Conservation (phyloP, 306 rosid genomes). For the Prosopis cineraria region DNA sequence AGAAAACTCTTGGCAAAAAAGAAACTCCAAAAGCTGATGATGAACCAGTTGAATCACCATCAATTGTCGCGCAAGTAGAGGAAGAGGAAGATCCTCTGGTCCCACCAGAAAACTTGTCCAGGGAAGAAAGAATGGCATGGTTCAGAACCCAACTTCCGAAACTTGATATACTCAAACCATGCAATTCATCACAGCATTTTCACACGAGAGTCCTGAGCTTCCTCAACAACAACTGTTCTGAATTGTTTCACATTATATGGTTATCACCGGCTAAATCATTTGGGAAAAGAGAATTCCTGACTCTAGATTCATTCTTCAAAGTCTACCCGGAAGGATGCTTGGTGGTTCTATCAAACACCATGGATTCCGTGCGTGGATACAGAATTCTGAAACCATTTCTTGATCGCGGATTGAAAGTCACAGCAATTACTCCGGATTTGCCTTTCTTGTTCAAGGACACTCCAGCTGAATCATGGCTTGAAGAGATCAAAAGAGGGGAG, state of each 20-base stretch:
- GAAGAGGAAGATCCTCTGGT: background rate
- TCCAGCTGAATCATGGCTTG: conserved; percentile 7
- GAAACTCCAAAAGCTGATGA: background rate
- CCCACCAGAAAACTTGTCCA: background rate
- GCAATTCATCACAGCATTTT: background rate
- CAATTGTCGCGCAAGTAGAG: no score
- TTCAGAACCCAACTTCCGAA: conserved; percentile 8
- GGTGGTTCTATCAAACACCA: background rate
- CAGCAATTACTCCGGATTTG: background rate
- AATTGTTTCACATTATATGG: conserved; percentile 9
- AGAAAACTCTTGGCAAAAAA: background rate
- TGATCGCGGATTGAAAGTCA: background rate
- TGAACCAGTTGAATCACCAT: background rate
- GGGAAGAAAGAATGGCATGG: background rate
- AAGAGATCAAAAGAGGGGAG: background rate
- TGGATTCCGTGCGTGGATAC: background rate
- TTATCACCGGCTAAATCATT: background rate
- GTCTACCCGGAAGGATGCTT: conserved; percentile 1
- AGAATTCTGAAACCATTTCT: background rate
- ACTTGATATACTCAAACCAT: background rate
- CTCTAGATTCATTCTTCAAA: conserved; percentile 13
- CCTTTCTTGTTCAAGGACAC: conserved; percentile 2
- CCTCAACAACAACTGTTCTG: background rate
- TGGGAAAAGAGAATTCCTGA: background rate
- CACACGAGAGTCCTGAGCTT: background rate